phyloP scores from a whole-genome alignment of 495 filamentous ascomycete genomes.

The Penicillium cinerascens region DNA sequence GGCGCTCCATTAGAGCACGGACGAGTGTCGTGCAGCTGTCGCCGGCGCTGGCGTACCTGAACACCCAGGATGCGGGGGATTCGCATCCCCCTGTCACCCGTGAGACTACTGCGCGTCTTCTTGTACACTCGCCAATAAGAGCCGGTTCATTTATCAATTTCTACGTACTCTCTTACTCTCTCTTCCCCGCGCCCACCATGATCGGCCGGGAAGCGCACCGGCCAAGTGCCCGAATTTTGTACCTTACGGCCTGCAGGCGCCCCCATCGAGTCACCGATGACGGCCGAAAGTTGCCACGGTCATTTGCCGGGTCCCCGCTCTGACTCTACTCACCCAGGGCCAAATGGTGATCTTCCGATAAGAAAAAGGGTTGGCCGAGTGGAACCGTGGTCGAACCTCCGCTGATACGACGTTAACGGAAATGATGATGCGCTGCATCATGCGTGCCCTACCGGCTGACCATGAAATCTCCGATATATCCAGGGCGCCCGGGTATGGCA shows the following conservation, averaged over 20 bases:
- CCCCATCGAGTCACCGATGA: not conserved
- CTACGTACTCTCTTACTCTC: not conserved
- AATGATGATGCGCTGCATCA: not conserved
- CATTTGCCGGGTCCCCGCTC: not conserved
- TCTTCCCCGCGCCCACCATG: slow-evolving; percentile 4
- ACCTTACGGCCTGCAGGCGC: not conserved
- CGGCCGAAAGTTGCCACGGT: not conserved
- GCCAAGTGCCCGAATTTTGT: not conserved
- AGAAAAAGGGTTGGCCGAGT: slow-evolving; percentile 4
- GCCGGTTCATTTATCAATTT: slow-evolving; percentile 5
- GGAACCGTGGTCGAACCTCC: not conserved
- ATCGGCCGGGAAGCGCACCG: slow-evolving; percentile 4
- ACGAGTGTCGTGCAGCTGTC: slow-evolving; percentile 4
- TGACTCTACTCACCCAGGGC: not conserved
- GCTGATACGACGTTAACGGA: slow-evolving; percentile 2
- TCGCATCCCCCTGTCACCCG: not conserved
- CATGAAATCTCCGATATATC: too few relatives aligned
- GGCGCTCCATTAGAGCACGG: slow-evolving; percentile 7
- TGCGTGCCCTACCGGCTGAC: not conserved
- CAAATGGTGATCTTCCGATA: slow-evolving; percentile 6
- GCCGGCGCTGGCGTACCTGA: slow-evolving; percentile 18
- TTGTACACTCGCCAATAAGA: slow-evolving; percentile 3
- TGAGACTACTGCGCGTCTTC: not conserved
- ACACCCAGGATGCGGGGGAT: not conserved
- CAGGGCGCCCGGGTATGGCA: too few relatives aligned